Conservation (phyloP, 2,329 filamentous ascomycete species). For the Colletotrichum sp. region DNA sequence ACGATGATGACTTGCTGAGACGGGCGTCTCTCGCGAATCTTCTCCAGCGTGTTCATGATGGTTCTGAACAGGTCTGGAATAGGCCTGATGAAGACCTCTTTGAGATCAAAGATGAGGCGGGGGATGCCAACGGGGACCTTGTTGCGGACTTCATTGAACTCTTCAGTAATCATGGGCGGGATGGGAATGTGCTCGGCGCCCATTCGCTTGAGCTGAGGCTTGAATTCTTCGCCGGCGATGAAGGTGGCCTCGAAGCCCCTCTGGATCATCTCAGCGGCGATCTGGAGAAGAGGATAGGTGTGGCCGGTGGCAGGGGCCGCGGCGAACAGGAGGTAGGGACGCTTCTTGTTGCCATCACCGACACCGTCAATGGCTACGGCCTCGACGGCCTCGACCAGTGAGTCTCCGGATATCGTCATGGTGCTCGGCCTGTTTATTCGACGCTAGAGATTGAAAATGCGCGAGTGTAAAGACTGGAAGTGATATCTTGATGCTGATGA, state of each 20-base stretch:
- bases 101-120: constrained; percentile 36
- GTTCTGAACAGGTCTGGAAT: constrained; percentile 36
- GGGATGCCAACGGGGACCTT: constrained; percentile 25
- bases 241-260: constrained; percentile 48
- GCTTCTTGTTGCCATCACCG: constrained; percentile 17
- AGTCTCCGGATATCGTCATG: constrained; percentile 5
- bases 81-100: constrained; percentile 35
- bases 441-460: background rate
- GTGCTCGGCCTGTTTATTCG: background rate
- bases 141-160: constrained; percentile 23
- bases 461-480: background rate
- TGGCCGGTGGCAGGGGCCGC: constrained; percentile 35
- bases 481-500: background rate
- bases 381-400: background rate
- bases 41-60: constrained; percentile 38
- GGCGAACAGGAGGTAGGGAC: constrained; percentile 32
- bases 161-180: constrained; percentile 5
- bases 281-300: constrained; percentile 31
- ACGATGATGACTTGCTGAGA: constrained; percentile 45
- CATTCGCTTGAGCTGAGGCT: constrained; percentile 35
- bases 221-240: constrained; percentile 41
- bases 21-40: constrained; percentile 33
- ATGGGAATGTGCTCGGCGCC: constrained; percentile 40
- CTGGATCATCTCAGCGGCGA: constrained; percentile 40
- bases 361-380: background rate